A percentile compares a stretch with the other conserved stretches of the same genome.
Conservation (phyloP, 1,284 basidiomycete genomes). For the Amylostereum chailletii region DNA sequence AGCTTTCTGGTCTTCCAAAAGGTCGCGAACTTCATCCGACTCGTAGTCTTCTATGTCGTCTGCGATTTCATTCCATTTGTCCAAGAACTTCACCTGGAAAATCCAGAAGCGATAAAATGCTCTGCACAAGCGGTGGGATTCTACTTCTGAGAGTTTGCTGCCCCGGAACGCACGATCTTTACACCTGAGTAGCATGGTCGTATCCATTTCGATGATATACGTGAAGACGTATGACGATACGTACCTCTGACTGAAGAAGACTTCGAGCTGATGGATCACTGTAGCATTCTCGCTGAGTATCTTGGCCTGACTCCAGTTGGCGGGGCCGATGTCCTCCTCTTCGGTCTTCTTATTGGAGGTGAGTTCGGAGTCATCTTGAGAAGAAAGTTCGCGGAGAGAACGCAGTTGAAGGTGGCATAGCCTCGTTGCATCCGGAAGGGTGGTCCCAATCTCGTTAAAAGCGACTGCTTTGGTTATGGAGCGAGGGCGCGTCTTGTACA, state of each 20-base stretch:
- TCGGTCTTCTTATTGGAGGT: too few species aligned
- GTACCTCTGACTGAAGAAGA: conserved; percentile 29
- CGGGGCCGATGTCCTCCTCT: too few species aligned
- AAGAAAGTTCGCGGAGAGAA: not conserved
- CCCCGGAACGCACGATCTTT: conserved; percentile 22
- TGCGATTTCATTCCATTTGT: not conserved
- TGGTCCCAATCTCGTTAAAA: conserved; percentile 25
- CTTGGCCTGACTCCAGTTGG: conserved; percentile 2
- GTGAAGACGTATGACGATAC: not conserved
- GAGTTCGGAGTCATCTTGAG: conserved; percentile 8
- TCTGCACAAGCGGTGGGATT: conserved; percentile 22
- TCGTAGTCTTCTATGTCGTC: conserved; percentile 4
- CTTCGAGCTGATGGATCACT: conserved; percentile 19
- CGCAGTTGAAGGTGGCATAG: conserved; percentile 11
- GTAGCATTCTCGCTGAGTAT: conserved; percentile 15
- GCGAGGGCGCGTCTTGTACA: conserved; percentile 23
- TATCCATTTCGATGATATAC: not conserved
- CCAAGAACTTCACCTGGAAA: conserved; percentile 4
- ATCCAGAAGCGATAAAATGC: conserved; percentile 26
- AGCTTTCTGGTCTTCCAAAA: too few species aligned
- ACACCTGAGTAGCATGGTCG: conserved; percentile 12
- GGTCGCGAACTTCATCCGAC: not conserved
- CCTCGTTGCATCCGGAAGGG: conserved; percentile 22
- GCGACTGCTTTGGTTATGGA: conserved; percentile 24
- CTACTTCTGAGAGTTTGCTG: conserved; percentile 17